phyloP scores from a whole-genome alignment of 78 protist genomes.

The Dictyostelium discoideum region dicty_2.7 NC_007091.3:3637501-3638000 shows the following conservation, averaged over 20 bases:
- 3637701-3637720: constrained; percentile 16
- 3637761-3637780: constrained; percentile 35
- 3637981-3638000: constrained; percentile 25
- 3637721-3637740: constrained; percentile 53
- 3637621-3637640: background rate
- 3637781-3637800: constrained; percentile 39
- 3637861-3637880: background rate
- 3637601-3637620: background rate
- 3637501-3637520: background rate
- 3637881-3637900: constrained; percentile 58
- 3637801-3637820: constrained; percentile 12
- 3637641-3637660: constrained; percentile 13
- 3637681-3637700: background rate
- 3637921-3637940: constrained; percentile 15
- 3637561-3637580: background rate
- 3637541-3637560: background rate
- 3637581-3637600: background rate
- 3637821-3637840: background rate
- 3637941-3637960: background rate
- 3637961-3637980: constrained; percentile 16
- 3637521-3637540: background rate
- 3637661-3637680: constrained; percentile 20
- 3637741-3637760: constrained; percentile 60
- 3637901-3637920: constrained; percentile 24
- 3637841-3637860: background rate